Evolutionary conservation across 1,284 basidiomycete species (phyloP).

Genomic region (Ceratobasidium sp.): DNA sequence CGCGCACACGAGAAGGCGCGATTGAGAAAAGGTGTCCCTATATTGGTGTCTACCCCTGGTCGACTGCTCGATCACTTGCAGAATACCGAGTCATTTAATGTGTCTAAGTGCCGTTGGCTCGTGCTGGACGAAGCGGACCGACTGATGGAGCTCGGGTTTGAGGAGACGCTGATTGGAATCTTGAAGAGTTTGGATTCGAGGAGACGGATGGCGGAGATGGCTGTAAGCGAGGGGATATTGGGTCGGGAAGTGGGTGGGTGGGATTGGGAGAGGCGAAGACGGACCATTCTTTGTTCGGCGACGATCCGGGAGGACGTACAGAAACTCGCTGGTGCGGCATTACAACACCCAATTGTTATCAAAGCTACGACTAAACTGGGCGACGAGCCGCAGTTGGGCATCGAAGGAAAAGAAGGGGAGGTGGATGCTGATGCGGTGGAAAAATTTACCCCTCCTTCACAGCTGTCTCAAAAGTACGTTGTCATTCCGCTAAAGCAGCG

Average conservation of each 20-base stretch:
- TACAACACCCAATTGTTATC: constrained; percentile 80
- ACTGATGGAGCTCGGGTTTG: constrained; percentile 78
- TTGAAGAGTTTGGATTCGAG: constrained; percentile 87
- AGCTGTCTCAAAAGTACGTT: constrained; percentile 94
- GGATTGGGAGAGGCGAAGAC: constrained; percentile 83
- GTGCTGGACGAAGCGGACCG: constrained; percentile 98
- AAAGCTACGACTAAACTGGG: constrained; percentile 71
- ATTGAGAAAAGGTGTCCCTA: constrained; percentile 78
- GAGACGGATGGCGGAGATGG: constrained; percentile 77
- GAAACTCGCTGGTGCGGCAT: constrained; percentile 86
- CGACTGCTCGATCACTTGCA: constrained; percentile 81
- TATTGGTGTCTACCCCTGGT: constrained; percentile 79
- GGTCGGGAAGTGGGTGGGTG: constrained; percentile 75
- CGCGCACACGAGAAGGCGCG: constrained; percentile 81
- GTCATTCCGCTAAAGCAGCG: constrained; percentile 94
- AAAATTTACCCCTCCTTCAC: constrained; percentile 93
- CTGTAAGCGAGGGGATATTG: constrained; percentile 75
- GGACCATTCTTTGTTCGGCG: constrained; percentile 95
- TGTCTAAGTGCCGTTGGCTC: constrained; percentile 95
- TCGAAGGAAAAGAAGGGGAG: constrained; percentile 49
- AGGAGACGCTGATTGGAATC: constrained; percentile 81
- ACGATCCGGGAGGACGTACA: constrained; percentile 97
- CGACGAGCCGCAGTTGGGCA: neutral
- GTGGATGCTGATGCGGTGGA: constrained; percentile 56
- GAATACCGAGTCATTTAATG: constrained; percentile 89